These are phyloP conservation scores for Eimeria falciformis DNA, from an alignment of 169 alveolate genomes.

Conservation along the genomic window DNA sequence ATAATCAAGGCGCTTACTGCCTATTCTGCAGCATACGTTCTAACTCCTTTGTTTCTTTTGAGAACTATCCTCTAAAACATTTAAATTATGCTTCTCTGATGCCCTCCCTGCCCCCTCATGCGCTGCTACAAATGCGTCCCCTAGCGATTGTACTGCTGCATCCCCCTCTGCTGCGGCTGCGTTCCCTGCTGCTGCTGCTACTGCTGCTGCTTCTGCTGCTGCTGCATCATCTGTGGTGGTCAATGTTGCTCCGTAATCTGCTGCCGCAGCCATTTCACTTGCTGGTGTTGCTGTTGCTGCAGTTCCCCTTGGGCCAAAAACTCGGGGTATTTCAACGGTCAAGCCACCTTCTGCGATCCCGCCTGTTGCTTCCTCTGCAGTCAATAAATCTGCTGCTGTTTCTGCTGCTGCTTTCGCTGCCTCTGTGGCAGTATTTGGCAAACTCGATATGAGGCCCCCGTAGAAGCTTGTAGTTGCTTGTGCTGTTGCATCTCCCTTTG, in stretches of 20 bases:
- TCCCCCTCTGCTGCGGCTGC: background rate
- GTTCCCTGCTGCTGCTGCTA: background rate
- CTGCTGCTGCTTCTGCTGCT: constrained; percentile 31
- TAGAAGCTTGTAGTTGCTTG: background rate
- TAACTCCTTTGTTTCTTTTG: background rate
- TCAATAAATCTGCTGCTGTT: no score
- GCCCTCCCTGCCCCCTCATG: background rate
- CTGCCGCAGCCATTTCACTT: no score
- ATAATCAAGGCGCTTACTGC: no score
- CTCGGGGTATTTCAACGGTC: no score
- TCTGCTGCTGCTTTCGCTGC: background rate
- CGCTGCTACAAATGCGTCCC: background rate
- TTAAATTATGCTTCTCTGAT: background rate
- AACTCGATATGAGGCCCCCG: background rate
- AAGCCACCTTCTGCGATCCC: no score
- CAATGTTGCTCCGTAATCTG: background rate
- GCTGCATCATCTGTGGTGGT: background rate
- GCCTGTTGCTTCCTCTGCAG: no score
- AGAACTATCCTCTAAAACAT: background rate
- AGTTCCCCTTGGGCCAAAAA: no score
- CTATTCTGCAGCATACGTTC: no score
- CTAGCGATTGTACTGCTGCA: background rate
- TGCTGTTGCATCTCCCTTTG: background rate
- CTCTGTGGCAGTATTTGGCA: background rate
- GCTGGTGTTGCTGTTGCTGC: no score